These are phyloP conservation scores for Starmerella bombi DNA, from an alignment of 805 yeast genomes.

Conservation along the genomic window DNA sequence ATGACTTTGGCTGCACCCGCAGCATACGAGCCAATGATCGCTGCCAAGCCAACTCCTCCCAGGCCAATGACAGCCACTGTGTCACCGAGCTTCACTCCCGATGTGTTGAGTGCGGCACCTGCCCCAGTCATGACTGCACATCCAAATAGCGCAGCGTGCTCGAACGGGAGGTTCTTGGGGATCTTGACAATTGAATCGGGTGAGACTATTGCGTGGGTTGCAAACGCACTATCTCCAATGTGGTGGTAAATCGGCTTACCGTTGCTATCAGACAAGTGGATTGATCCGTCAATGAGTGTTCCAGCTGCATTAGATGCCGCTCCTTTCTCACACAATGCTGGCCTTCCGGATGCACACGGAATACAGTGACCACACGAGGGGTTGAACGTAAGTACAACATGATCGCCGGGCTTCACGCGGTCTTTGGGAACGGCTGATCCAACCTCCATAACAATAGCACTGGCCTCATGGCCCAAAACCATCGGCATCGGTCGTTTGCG, in stretches of 20 bases:
- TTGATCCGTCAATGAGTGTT: slow-evolving; percentile 94
- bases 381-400: slow-evolving; percentile 84
- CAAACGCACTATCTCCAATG: slow-evolving; percentile 96
- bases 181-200: slow-evolving; percentile 94
- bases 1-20: slow-evolving; percentile 67
- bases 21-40: slow-evolving; percentile 80
- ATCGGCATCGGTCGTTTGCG: slow-evolving; percentile 96
- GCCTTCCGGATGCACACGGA: slow-evolving; percentile 87
- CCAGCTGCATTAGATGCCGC: slow-evolving; percentile 97
- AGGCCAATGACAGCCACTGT: slow-evolving; percentile 93
- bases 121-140: slow-evolving; percentile 98
- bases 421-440: slow-evolving; percentile 77
- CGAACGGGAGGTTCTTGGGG: slow-evolving; percentile 67
- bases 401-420: slow-evolving; percentile 80
- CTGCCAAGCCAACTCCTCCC: slow-evolving; percentile 93
- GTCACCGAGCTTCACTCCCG: slow-evolving; percentile 78
- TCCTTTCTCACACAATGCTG: slow-evolving; percentile 88
- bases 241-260: slow-evolving; percentile 80
- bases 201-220: slow-evolving; percentile 94
- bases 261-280: slow-evolving; percentile 52
- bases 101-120: slow-evolving; percentile 94
- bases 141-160: slow-evolving; percentile 81
- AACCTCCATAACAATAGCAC: slow-evolving; percentile 85
- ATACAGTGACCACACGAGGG: slow-evolving; percentile 94
- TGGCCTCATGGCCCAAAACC: slow-evolving; percentile 94